phyloP scores from a whole-genome alignment of 768 basidiomycete genomes.

The Tulasnella sp. region DNA sequence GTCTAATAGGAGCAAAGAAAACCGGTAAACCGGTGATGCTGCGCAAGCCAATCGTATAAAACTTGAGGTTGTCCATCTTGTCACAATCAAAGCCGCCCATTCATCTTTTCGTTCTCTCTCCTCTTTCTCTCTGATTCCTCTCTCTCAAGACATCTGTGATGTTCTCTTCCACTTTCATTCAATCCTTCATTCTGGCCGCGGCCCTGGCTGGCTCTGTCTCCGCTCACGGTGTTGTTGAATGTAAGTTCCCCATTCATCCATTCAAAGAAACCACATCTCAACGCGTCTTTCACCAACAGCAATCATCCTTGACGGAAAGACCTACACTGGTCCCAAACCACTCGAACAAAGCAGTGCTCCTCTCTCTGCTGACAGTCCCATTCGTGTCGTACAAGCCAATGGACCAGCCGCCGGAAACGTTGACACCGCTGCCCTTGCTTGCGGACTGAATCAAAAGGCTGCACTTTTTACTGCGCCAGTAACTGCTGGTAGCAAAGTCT shows the following conservation, averaged over 20 bases:
- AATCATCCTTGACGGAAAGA: conserved; percentile 34
- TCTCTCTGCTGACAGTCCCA: conserved; percentile 18
- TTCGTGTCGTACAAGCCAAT: conserved; percentile 35
- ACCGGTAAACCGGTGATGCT: too few species aligned
- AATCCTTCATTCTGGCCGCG: neutral
- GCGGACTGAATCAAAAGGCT: conserved; percentile 37
- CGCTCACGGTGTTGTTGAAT: conserved; percentile 4
- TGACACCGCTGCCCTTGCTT: conserved; percentile 42
- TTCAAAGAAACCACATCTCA: too few species aligned
- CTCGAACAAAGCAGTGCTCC: conserved; percentile 24
- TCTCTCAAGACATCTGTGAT: neutral
- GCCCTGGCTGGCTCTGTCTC: neutral
- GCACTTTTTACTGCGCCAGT: conserved; percentile 41
- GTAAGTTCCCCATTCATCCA: neutral
- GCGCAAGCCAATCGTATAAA: too few species aligned
- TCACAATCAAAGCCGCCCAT: too few species aligned
- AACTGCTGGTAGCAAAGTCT: conserved; percentile 35
- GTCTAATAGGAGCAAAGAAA: too few species aligned
- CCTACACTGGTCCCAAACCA: conserved; percentile 35
- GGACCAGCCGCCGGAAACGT: conserved; percentile 38
- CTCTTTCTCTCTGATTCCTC: too few species aligned
- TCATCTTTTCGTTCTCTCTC: too few species aligned
- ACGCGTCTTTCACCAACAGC: neutral
- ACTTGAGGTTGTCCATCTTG: too few species aligned
- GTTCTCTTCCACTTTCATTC: conserved; percentile 5